Conservation (phyloP, 2,329 filamentous ascomycete species). For the Pyricularia pennisetigena region DNA sequence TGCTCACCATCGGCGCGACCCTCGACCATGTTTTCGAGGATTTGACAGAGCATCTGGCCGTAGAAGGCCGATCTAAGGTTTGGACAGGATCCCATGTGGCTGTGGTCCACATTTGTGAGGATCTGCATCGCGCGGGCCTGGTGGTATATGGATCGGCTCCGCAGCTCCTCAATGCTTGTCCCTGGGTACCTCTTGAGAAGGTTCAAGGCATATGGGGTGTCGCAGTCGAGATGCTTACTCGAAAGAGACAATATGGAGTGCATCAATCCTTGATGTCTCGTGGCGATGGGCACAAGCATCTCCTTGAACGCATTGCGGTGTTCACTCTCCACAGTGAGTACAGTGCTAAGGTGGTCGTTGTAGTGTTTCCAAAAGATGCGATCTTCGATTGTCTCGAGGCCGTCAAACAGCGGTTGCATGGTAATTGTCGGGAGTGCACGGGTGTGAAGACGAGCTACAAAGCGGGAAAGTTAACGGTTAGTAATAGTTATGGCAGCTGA, state of each 20-base stretch:
- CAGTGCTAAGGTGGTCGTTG: conserved; percentile 65
- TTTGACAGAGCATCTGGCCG: conserved; percentile 52
- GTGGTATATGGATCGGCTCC: conserved; percentile 44
- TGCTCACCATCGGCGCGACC: conserved; percentile 57
- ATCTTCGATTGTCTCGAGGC: conserved; percentile 72
- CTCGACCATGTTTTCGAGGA: conserved; percentile 48
- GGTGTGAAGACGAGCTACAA: conserved; percentile 36
- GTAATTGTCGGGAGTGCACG: conserved; percentile 42
- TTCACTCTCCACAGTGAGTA: conserved; percentile 74
- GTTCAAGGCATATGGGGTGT: conserved; percentile 44
- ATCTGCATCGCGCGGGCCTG: conserved; percentile 39
- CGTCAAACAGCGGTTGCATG: conserved; percentile 62
- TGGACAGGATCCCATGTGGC: conserved; percentile 29
- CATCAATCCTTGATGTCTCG: conserved; percentile 74
- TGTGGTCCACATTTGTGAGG: conserved; percentile 18
- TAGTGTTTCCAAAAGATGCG: conserved; percentile 78
- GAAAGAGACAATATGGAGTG: conserved; percentile 80
- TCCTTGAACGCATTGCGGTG: conserved; percentile 78
- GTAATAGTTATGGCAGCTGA: no score
- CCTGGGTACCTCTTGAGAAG: conserved; percentile 38
- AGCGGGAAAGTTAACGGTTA: not conserved
- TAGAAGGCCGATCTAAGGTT: conserved; percentile 39
- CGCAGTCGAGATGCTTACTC: conserved; percentile 62
- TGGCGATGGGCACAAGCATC: conserved; percentile 72
- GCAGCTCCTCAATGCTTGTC: conserved; percentile 34